phyloP scores from a whole-genome alignment of 768 basidiomycete species.

The Xerocomus potaroensis region DNA sequence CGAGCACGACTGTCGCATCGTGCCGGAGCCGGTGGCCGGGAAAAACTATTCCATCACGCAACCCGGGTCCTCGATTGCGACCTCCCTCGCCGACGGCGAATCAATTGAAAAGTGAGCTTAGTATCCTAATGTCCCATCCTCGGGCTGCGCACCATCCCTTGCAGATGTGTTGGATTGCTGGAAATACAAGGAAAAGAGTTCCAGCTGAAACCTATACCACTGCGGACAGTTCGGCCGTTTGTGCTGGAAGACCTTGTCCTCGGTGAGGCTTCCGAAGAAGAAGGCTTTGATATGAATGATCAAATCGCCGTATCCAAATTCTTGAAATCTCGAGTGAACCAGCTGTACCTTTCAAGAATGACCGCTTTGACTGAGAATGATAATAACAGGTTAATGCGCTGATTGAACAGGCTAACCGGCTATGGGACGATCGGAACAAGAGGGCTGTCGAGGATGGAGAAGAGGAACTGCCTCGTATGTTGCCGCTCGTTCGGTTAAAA shows the following conservation, averaged over 20 bases:
- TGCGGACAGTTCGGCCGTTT: conserved; percentile 93
- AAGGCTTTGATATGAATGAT: conserved; percentile 71
- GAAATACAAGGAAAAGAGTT: conserved; percentile 88
- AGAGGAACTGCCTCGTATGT: conserved; percentile 60
- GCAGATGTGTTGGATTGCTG: conserved; percentile 87
- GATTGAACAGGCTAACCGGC: conserved; percentile 66
- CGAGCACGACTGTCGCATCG: conserved; percentile 94
- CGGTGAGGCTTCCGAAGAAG: conserved; percentile 72
- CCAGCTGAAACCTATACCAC: conserved; percentile 75
- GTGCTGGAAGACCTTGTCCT: conserved; percentile 80
- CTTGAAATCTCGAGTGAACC: conserved; percentile 62
- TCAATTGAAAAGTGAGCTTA: conserved; percentile 73
- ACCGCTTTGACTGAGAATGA: conserved; percentile 1
- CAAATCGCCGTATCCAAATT: conserved; percentile 81
- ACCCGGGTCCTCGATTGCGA: conserved; percentile 94
- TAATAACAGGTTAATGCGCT: conserved; percentile 63
- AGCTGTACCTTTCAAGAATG: background rate
- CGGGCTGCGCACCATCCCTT: background rate
- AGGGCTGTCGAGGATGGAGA: conserved; percentile 57
- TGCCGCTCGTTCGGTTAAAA: conserved; percentile 85
- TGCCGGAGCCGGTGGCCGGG: conserved; percentile 86
- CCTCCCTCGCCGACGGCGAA: conserved; percentile 91
- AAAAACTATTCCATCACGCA: conserved; percentile 91
- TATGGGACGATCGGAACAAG: conserved; percentile 25
- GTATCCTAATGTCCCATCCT: conserved; percentile 1